A percentile compares a stretch with the other conserved stretches of the same genome.
These are phyloP conservation scores for Psilocybe subaeruginosa DNA, from an alignment of 768 basidiomycete species.

Conservation along the genomic window DNA sequence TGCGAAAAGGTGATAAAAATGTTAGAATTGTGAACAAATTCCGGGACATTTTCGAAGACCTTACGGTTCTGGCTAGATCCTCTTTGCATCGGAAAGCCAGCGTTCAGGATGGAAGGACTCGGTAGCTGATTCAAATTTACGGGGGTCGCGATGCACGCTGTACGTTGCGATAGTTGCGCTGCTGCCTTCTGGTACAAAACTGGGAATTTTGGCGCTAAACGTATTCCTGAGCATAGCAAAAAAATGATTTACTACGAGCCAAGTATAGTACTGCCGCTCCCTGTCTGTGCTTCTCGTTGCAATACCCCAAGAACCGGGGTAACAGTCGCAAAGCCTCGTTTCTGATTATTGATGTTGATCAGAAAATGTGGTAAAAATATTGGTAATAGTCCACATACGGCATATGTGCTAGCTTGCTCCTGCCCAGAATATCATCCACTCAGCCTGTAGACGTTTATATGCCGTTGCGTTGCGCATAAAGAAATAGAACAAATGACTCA, in stretches of 20 bases:
- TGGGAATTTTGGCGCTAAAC: background rate
- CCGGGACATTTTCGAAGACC: slow-evolving; percentile 30
- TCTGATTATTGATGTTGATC: slow-evolving; percentile 15
- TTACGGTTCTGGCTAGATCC: slow-evolving; percentile 31
- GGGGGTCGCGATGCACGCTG: slow-evolving; percentile 38
- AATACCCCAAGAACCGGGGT: slow-evolving; percentile 37
- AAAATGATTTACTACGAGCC: slow-evolving; percentile 26
- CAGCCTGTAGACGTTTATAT: slow-evolving; percentile 28
- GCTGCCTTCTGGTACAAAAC: slow-evolving; percentile 42
- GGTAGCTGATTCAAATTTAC: slow-evolving; percentile 37
- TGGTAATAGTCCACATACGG: slow-evolving; percentile 21
- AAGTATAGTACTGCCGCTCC: slow-evolving; percentile 32
- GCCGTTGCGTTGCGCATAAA: slow-evolving; percentile 27
- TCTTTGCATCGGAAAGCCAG: slow-evolving; percentile 32
- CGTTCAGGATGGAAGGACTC: slow-evolving; percentile 41
- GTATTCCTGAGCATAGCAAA: background rate
- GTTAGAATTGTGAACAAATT: slow-evolving; percentile 24
- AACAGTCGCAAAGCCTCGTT: slow-evolving; percentile 39
- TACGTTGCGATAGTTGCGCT: slow-evolving; percentile 37
- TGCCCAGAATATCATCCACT: slow-evolving; percentile 25
- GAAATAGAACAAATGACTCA: slow-evolving; percentile 29
- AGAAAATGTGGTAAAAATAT: background rate
- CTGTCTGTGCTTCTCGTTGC: slow-evolving; percentile 31
- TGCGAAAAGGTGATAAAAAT: slow-evolving; percentile 41
- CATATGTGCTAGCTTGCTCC: slow-evolving; percentile 28